phyloP scores from a whole-genome alignment of 805 yeast species.

The Cyberlindnera xishuangbannaensis region DNA sequence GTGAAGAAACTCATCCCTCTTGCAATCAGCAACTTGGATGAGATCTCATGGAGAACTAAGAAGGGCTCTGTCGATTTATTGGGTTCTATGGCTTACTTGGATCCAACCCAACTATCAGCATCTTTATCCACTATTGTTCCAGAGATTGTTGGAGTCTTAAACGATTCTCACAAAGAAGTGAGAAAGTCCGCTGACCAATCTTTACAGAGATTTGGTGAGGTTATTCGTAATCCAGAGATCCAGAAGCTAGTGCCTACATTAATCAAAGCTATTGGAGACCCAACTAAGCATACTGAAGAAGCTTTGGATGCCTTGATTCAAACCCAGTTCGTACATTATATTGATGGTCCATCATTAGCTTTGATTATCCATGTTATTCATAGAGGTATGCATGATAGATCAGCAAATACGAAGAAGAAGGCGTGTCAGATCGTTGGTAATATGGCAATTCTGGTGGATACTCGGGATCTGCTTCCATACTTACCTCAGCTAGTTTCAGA shows the following conservation, averaged over 20 bases:
- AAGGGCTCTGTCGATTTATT: constrained; percentile 93
- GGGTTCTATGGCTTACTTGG: constrained; percentile 97
- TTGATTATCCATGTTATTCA: constrained; percentile 90
- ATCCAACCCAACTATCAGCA: constrained; percentile 87
- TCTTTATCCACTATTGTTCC: constrained; percentile 90
- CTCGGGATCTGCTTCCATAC: constrained; percentile 81
- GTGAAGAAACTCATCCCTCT: constrained; percentile 86
- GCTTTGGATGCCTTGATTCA: constrained; percentile 82
- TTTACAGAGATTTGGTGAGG: constrained; percentile 90
- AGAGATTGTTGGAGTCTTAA: constrained; percentile 89
- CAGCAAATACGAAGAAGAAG: constrained; percentile 87
- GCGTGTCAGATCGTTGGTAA: constrained; percentile 98
- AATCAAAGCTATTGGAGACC: constrained; percentile 92
- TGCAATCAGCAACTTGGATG: constrained; percentile 80
- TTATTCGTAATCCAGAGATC: constrained; percentile 94
- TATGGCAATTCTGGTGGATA: constrained; percentile 93
- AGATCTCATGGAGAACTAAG: constrained; percentile 92
- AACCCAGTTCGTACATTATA: constrained; percentile 94
- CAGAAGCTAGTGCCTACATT: constrained; percentile 83
- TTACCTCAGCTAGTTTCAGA: constrained; percentile 71
- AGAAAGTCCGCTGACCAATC: constrained; percentile 91
- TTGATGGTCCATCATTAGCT: constrained; percentile 97
- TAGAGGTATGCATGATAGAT: constrained; percentile 91
- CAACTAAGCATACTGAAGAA: constrained; percentile 80
- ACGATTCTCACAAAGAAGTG: constrained; percentile 95